Evolutionary conservation across 495 filamentous ascomycete genomes (phyloP).

Genomic region (Chaetomium cochliodes): DNA sequence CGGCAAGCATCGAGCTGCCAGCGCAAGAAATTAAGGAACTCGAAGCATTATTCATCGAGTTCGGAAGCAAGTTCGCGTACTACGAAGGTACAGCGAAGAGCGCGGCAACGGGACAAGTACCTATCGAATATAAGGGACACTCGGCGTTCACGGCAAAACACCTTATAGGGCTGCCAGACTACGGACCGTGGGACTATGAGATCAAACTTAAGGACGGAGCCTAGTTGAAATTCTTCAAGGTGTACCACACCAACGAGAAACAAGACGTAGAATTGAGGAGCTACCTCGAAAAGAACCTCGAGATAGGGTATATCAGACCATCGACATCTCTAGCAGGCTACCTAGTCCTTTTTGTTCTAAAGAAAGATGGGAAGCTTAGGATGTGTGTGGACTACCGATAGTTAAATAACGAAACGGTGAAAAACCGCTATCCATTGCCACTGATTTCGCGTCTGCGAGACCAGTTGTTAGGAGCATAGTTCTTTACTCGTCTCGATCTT

Average conservation of each 20-base stretch:
- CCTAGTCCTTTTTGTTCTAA: slow-evolving; percentile 11
- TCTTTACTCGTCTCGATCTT: slow-evolving; percentile 9
- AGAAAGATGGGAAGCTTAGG: slow-evolving; percentile 11
- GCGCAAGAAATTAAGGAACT: too few species aligned
- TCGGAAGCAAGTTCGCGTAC: neutral
- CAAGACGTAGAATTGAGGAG: neutral
- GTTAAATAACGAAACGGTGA: slow-evolving; percentile 8
- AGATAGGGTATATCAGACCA: neutral
- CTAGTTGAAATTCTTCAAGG: slow-evolving; percentile 8
- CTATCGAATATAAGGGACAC: neutral
- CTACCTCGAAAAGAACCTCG: slow-evolving; percentile 7
- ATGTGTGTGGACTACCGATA: slow-evolving; percentile 11
- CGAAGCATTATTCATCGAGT: too few species aligned
- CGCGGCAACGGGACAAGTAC: neutral
- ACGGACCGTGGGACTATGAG: slow-evolving; percentile 9
- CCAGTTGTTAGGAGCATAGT: neutral
- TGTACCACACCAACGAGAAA: neutral
- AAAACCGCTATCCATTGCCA: slow-evolving; percentile 15
- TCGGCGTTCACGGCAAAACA: slow-evolving; percentile 11
- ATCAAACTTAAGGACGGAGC: slow-evolving; percentile 12
- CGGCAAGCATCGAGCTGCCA: too few species aligned
- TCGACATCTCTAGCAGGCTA: neutral
- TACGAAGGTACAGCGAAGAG: neutral
- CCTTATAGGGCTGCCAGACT: slow-evolving; percentile 4
- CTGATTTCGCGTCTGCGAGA: slow-evolving; percentile 5